Evolutionary conservation across 805 yeast genomes (phyloP).

Genomic region (Diddensiella caesifluorescens): DNA sequence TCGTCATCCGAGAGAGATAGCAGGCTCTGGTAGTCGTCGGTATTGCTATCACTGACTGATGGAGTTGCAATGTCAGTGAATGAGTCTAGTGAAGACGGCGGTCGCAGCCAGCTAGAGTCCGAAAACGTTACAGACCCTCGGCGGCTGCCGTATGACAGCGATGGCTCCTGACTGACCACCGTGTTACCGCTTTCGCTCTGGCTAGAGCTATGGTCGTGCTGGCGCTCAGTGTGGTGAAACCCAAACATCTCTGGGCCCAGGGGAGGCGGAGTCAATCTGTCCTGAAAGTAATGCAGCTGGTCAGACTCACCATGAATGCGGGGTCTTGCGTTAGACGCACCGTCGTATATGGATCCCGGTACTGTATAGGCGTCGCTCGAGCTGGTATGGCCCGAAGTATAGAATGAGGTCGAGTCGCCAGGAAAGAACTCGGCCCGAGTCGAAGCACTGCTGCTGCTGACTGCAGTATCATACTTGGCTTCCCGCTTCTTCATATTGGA

Average conservation of each 20-base stretch:
- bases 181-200: too few species aligned
- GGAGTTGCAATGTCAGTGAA: conserved; percentile 20
- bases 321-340: neutral
- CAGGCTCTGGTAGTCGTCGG: conserved; percentile 14
- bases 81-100: conserved; percentile 13
- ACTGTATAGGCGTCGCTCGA: neutral
- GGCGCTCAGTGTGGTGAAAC: neutral
- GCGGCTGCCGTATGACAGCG: conserved; percentile 9
- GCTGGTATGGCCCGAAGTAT: conserved; percentile 17
- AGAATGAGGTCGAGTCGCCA: conserved; percentile 11
- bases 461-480: neutral
- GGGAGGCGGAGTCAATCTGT: conserved; percentile 2
- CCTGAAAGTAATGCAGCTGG: conserved; percentile 2
- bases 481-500: neutral
- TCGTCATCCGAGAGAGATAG: conserved; percentile 15
- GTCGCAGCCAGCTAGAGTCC: conserved; percentile 15
- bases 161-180: conserved; percentile 11
- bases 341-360: neutral
- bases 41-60: conserved; percentile 11
- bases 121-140: conserved; percentile 9
- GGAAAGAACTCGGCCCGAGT: conserved; percentile 2
- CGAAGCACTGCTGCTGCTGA: neutral
- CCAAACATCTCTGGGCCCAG: conserved; percentile 2
- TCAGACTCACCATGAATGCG: neutral
- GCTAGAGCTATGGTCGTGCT: neutral